Evolutionary conservation across 2,329 filamentous ascomycete genomes (phyloP).

Genomic region (Cytospora schulzeri): DNA sequence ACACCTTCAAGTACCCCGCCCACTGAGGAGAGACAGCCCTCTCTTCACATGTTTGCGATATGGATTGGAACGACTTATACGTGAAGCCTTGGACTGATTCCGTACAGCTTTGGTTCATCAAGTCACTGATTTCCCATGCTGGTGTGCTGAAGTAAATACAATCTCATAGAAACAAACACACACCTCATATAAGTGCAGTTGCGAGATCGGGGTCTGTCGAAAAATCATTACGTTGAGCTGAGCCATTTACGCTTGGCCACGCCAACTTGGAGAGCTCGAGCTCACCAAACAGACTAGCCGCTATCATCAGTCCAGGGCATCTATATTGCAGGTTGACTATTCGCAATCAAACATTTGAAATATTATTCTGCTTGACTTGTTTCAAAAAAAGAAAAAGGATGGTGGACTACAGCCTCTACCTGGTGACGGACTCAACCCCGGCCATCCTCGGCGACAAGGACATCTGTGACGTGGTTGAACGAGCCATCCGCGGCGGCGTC

Average conservation of each 20-base stretch:
- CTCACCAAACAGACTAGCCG: neutral
- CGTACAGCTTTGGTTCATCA: neutral
- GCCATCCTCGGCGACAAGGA: conserved; percentile 74
- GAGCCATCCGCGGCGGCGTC: conserved; percentile 76
- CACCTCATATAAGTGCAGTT: neutral
- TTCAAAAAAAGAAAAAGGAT: neutral
- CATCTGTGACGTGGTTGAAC: conserved; percentile 72
- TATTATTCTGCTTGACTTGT: too few relatives aligned
- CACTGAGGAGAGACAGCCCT: neutral
- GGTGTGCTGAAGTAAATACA: neutral
- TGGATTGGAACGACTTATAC: neutral
- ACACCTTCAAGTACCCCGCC: too few relatives aligned
- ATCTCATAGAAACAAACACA: neutral
- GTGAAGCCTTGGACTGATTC: neutral
- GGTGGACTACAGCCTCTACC: conserved; percentile 80
- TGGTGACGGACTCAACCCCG: conserved; percentile 92
- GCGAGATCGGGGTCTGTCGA: conserved; percentile 11
- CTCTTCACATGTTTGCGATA: neutral
- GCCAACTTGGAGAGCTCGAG: neutral
- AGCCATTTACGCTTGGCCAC: conserved; percentile 5
- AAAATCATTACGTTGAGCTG: conserved; percentile 9
- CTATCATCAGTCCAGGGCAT: neutral
- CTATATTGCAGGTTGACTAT: neutral
- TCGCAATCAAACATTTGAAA: too few relatives aligned
- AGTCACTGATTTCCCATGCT: neutral